Percentiles rank a stretch among this genome's conserved stretches.
phyloP scores from a whole-genome alignment of 768 basidiomycete genomes.

The Chalciporus piperatus region DNA sequence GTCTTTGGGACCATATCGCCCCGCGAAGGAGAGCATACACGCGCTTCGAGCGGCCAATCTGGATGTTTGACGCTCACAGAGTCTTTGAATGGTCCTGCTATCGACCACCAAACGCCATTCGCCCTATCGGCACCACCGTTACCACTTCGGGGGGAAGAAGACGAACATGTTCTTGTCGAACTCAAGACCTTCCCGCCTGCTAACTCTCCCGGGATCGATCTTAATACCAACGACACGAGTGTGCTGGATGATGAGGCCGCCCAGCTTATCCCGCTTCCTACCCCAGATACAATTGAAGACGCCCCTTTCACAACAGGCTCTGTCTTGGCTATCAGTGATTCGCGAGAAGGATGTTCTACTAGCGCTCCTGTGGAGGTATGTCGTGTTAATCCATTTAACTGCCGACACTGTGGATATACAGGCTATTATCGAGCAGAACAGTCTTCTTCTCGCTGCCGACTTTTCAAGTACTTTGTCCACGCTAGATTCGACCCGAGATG shows the following conservation, averaged over 20 bases:
- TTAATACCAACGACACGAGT: neutral
- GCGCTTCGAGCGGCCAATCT: constrained; percentile 1
- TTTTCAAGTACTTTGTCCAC: neutral
- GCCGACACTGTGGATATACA: neutral
- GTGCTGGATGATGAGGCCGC: neutral
- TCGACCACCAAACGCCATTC: neutral
- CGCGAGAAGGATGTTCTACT: neutral
- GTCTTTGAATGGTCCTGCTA: neutral
- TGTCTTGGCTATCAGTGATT: neutral
- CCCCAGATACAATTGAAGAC: constrained; percentile 14
- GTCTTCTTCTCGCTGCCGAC: neutral
- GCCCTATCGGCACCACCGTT: neutral
- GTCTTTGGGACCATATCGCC: neutral
- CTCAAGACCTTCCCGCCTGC: neutral
- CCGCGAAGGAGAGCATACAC: neutral
- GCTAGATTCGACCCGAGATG: neutral
- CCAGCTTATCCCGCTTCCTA: constrained; percentile 12
- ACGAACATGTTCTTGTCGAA: neutral
- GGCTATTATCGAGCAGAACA: constrained; percentile 1
- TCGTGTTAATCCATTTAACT: neutral
- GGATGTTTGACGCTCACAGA: neutral
- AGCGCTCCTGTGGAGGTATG: constrained; percentile 3
- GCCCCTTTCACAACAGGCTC: constrained; percentile 12
- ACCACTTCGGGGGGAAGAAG: neutral
- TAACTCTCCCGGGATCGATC: too few species aligned